Conservation (phyloP, 208 protist species). For the Naegleria lovaniensis region DNA sequence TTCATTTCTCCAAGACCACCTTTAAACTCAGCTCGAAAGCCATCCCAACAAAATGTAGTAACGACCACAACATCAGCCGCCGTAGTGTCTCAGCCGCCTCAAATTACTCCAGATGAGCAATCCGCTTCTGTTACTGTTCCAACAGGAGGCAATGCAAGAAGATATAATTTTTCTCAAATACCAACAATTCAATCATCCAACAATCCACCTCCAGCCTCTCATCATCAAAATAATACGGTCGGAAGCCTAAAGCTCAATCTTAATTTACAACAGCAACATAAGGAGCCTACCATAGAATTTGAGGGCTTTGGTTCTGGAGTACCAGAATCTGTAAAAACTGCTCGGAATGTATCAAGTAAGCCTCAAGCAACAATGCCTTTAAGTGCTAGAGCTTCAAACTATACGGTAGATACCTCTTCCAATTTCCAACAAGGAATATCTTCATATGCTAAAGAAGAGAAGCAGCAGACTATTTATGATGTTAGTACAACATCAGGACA, state of each 20-base stretch:
- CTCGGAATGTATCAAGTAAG: background rate
- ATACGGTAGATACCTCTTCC: background rate
- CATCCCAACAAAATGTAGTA: background rate
- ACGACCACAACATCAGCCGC: no score
- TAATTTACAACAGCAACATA: background rate
- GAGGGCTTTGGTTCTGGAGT: conserved; percentile 11
- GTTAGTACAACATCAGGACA: background rate
- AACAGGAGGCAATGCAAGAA: background rate
- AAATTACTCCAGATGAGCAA: background rate
- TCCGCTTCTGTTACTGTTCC: background rate
- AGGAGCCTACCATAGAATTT: background rate
- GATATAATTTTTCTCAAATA: background rate
- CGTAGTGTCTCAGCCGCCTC: background rate
- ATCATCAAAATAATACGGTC: no score
- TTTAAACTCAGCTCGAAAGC: background rate
- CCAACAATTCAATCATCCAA: background rate
- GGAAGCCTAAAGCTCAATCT: background rate
- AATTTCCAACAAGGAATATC: no score
- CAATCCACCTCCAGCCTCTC: background rate
- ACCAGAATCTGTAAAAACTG: background rate
- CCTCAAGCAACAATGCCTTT: background rate
- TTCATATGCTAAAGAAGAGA: background rate
- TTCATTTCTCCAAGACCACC: background rate
- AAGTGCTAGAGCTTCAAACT: background rate
- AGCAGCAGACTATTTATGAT: background rate